phyloP scores from a whole-genome alignment of 2,329 filamentous ascomycete genomes.

The Alternaria gansuensis region DNA sequence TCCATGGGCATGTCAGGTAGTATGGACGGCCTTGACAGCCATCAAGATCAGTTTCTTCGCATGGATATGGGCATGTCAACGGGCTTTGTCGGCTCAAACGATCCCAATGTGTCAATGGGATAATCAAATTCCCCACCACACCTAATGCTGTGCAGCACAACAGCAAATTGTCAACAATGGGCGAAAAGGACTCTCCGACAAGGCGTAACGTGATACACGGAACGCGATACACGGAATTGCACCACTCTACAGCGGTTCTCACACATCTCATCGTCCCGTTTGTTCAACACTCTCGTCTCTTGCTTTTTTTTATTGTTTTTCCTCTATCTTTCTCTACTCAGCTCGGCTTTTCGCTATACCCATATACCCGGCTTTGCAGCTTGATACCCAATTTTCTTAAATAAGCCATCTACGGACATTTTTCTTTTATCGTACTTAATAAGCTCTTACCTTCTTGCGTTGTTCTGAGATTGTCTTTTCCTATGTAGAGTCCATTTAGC shows the following conservation, averaged over 20 bases:
- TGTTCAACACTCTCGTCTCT: slow-evolving; percentile 13
- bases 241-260: slow-evolving; percentile 9
- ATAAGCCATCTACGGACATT: neutral
- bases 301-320: neutral
- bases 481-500: slow-evolving; percentile 9
- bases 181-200: slow-evolving; percentile 11
- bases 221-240: slow-evolving; percentile 10
- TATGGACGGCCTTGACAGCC: slow-evolving; percentile 48
- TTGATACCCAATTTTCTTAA: slow-evolving; percentile 5
- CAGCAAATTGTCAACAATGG: slow-evolving; percentile 12
- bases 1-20: slow-evolving; percentile 38
- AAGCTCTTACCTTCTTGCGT: neutral
- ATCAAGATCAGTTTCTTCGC: slow-evolving; percentile 45
- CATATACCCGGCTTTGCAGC: slow-evolving; percentile 7
- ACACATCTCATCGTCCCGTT: slow-evolving; percentile 12
- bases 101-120: slow-evolving; percentile 34
- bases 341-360: slow-evolving; percentile 12
- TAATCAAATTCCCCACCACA: slow-evolving; percentile 8
- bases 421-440: slow-evolving; percentile 3
- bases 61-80: slow-evolving; percentile 46
- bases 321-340: slow-evolving; percentile 6
- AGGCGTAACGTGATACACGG: slow-evolving; percentile 19
- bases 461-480: slow-evolving; percentile 8
- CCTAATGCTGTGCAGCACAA: neutral
- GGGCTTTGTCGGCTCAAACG: slow-evolving; percentile 41